Evolutionary conservation across 345 rosid species (phyloP).

Genomic region (Acer yangbiense): DNA sequence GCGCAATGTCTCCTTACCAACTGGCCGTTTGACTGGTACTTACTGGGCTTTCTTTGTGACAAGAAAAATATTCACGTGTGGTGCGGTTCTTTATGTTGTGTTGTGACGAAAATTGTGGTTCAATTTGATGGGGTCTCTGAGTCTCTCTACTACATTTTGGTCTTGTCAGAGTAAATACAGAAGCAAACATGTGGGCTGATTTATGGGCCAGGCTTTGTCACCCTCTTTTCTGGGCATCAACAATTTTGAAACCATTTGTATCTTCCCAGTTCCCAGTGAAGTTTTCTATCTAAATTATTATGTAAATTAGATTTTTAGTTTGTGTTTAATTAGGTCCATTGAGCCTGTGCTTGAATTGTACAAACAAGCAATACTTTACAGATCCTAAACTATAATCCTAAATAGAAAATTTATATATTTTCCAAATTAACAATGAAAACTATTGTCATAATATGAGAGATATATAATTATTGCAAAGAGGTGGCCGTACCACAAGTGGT

Average conservation of each 20-base stretch:
- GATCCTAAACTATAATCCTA: neutral
- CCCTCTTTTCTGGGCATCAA: slow-evolving; percentile 15
- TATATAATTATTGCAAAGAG: slow-evolving; percentile 10
- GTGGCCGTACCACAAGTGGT: neutral
- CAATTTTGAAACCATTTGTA: neutral
- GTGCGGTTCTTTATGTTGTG: neutral
- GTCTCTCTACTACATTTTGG: neutral
- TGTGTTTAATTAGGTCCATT: too few relatives aligned
- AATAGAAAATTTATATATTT: neutral
- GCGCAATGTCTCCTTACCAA: slow-evolving; percentile 36
- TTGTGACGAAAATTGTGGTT: neutral
- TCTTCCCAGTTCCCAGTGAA: too few relatives aligned
- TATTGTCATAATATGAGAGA: neutral
- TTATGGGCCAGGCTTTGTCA: slow-evolving; percentile 11
- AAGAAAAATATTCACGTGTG: slow-evolving; percentile 12
- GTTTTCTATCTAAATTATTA: too few relatives aligned
- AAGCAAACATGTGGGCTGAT: neutral
- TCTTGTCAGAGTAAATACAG: neutral
- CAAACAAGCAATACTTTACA: too few relatives aligned
- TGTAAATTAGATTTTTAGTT: too few relatives aligned
- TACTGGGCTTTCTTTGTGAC: neutral
- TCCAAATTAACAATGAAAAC: neutral
- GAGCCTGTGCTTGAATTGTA: too few relatives aligned
- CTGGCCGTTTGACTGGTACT: slow-evolving; percentile 23
- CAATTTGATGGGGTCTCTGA: neutral